Evolutionary conservation across 495 filamentous ascomycete genomes (phyloP).

Genomic region (Annulohypoxylon bovei): DNA sequence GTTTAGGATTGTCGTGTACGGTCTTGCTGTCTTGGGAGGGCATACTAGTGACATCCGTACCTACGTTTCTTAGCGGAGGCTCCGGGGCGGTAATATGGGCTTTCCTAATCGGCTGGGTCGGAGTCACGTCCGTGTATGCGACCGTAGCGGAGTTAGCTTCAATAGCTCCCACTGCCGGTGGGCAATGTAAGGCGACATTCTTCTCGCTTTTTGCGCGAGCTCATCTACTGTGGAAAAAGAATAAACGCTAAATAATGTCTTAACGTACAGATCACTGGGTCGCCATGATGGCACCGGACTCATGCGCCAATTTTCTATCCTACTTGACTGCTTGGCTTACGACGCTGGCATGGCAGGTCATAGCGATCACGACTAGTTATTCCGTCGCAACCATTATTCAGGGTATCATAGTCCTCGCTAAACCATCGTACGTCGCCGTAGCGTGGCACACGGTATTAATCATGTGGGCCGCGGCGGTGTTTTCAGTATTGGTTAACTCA

Average conservation of each 20-base stretch:
- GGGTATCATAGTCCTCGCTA: constrained; percentile 45
- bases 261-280: constrained; percentile 33
- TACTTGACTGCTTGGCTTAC: constrained; percentile 39
- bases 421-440: constrained; percentile 20
- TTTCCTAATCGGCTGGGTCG: constrained; percentile 62
- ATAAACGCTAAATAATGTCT: not conserved
- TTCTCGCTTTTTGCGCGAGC: not conserved
- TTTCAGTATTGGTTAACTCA: constrained; percentile 58
- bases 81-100: constrained; percentile 63
- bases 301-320: constrained; percentile 24
- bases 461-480: constrained; percentile 52
- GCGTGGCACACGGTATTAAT: constrained; percentile 63
- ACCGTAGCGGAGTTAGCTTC: constrained; percentile 61
- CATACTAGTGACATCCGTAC: constrained; percentile 37
- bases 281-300: constrained; percentile 34
- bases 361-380: constrained; percentile 18
- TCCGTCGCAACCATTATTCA: constrained; percentile 53
- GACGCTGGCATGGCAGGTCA: constrained; percentile 31
- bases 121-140: constrained; percentile 56
- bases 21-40: constrained; percentile 60
- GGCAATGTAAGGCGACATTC: constrained; percentile 33
- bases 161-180: constrained; percentile 50
- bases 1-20: constrained; percentile 58
- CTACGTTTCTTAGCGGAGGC: constrained; percentile 54
- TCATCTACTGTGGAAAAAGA: not conserved